phyloP scores from a whole-genome alignment of 2,329 filamentous ascomycete species.

The Thelonectria rubi region DNA sequence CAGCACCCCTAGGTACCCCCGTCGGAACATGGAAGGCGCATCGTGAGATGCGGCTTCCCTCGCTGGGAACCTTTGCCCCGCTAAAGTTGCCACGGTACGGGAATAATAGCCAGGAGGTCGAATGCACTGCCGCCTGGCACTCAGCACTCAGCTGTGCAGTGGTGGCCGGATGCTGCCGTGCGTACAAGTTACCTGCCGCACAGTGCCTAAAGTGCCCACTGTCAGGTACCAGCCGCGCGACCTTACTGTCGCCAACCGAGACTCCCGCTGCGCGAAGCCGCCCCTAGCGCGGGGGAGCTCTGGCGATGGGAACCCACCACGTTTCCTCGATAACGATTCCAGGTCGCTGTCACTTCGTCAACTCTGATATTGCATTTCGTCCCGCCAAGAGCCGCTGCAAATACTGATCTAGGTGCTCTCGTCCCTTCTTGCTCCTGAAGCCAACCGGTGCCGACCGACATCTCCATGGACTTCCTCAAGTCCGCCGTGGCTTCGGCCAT shows the following conservation, averaged over 20 bases:
- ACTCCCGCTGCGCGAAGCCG: too few species aligned
- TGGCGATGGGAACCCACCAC: conserved; percentile 36
- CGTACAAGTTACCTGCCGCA: not conserved
- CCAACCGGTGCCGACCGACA: not conserved
- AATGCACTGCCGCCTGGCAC: not conserved
- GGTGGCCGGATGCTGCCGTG: not conserved
- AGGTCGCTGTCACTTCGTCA: not conserved
- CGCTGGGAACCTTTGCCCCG: conserved; percentile 3
- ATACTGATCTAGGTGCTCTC: not conserved
- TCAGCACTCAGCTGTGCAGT: too few species aligned
- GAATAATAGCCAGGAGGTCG: conserved; percentile 21
- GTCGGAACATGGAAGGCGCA: not conserved
- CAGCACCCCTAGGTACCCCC: too few species aligned
- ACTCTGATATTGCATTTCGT: conserved; percentile 11
- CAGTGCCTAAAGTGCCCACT: not conserved
- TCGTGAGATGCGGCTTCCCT: not conserved
- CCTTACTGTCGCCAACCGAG: not conserved
- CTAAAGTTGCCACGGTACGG: conserved; percentile 15
- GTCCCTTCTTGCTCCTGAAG: not conserved
- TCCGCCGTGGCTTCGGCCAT: conserved; percentile 97
- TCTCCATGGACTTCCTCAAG: conserved; percentile 92
- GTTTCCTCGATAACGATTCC: conserved; percentile 34
- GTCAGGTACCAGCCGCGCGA: not conserved
- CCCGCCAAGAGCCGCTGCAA: not conserved
- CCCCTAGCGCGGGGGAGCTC: conserved; percentile 38